Percentiles rank a stretch among this genome's conserved stretches.
Evolutionary conservation across 352 stramenopile species (phyloP).

Genomic region (Blastocystis sp.): DNA sequence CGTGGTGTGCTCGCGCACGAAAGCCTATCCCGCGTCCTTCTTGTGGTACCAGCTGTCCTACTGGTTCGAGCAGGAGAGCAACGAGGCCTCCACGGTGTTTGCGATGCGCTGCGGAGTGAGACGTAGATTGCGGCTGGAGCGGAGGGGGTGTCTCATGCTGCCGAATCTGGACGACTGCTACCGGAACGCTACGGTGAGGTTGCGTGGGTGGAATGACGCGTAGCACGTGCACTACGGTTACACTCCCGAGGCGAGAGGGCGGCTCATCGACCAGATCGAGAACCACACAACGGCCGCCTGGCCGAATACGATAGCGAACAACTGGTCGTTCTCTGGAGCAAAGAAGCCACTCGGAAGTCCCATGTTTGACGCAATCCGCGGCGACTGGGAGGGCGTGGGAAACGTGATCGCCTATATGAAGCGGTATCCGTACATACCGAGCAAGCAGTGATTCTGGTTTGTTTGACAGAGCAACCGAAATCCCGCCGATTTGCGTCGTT

Average conservation of each 20-base stretch:
- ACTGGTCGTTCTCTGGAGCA: constrained; percentile 48
- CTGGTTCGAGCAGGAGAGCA: constrained; percentile 77
- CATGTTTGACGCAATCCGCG: constrained; percentile 65
- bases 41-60: constrained; percentile 76
- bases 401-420: constrained; percentile 40
- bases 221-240: constrained; percentile 10
- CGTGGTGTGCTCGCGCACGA: constrained; percentile 43
- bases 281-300: background rate
- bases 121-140: constrained; percentile 74
- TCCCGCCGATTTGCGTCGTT: background rate
- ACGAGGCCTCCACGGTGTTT: constrained; percentile 71
- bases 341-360: constrained; percentile 27
- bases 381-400: constrained; percentile 16
- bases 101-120: background rate
- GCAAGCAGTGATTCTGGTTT: background rate
- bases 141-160: constrained; percentile 75
- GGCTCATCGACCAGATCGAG: constrained; percentile 26
- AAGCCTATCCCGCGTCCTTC: constrained; percentile 75
- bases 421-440: background rate
- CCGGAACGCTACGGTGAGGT: background rate
- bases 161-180: constrained; percentile 76
- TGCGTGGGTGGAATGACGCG: background rate
- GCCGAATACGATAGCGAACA: background rate
- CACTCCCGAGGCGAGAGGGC: constrained; percentile 15
- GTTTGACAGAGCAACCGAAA: background rate